Evolutionary conservation across 495 filamentous ascomycete genomes (phyloP).

Genomic region (Penicillium malachiteum): DNA sequence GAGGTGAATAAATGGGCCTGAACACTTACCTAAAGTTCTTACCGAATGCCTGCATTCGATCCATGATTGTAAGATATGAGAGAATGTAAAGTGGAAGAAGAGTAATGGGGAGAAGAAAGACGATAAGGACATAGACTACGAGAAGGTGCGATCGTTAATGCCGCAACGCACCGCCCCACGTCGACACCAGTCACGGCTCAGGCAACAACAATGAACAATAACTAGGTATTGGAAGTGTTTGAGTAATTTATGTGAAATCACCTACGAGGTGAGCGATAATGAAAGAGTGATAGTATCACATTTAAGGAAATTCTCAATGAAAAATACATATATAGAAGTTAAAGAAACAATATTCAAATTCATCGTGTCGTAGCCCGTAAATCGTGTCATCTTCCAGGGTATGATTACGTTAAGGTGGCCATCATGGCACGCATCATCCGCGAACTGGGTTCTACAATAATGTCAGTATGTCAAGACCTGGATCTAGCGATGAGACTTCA

Average conservation of each 20-base stretch:
- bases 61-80: constrained; percentile 47
- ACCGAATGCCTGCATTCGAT: constrained; percentile 69
- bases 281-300: too few species aligned
- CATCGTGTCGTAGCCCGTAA: background rate
- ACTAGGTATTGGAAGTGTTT: too few species aligned
- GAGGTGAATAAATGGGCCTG: background rate
- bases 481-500: constrained; percentile 40
- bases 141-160: constrained; percentile 12
- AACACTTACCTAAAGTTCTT: constrained; percentile 67
- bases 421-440: constrained; percentile 71
- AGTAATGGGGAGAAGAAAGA: constrained; percentile 2
- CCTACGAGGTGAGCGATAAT: too few species aligned
- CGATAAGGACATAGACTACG: constrained; percentile 9
- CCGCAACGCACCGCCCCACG: constrained; percentile 24
- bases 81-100: constrained; percentile 1
- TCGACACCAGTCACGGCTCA: constrained; percentile 31
- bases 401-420: constrained; percentile 65
- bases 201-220: constrained; percentile 4
- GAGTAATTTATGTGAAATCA: too few species aligned
- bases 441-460: constrained; percentile 53
- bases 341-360: background rate
- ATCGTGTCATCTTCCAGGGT: constrained; percentile 5
- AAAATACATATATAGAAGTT: background rate
- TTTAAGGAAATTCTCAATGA: background rate
- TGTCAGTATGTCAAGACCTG: constrained; percentile 15